A percentile compares a stretch with the other conserved stretches of the same genome.
Conservation (phyloP, 2,329 filamentous ascomycete genomes). For the Gliomastix tumulicola region DNA sequence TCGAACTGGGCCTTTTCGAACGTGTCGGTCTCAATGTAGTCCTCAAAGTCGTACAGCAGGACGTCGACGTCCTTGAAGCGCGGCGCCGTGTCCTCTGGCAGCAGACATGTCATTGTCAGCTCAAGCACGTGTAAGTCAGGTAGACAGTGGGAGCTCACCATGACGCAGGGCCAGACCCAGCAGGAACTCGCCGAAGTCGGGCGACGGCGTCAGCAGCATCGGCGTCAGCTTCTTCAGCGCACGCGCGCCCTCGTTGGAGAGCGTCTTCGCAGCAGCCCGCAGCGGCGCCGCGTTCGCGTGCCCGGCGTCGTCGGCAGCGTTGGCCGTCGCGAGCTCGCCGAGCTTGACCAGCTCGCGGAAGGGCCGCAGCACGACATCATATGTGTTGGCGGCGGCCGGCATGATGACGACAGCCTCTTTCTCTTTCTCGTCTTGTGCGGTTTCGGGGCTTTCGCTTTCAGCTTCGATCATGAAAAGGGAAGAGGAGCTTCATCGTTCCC, state of each 20-base stretch:
- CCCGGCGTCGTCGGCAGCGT: constrained; percentile 18
- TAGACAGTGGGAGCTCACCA: constrained; percentile 13
- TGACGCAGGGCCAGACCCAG: constrained; percentile 22
- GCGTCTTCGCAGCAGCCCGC: constrained; percentile 20
- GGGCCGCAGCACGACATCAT: constrained; percentile 20
- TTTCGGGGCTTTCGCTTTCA: too few species aligned
- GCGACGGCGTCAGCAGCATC: constrained; percentile 4
- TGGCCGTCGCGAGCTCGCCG: constrained; percentile 25
- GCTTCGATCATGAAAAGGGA: too few species aligned
- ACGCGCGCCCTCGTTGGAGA: constrained; percentile 28
- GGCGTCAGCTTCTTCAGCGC: constrained; percentile 26
- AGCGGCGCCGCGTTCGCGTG: constrained; percentile 18
- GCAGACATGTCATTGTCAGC: constrained; percentile 3
- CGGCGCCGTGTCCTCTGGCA: not conserved
- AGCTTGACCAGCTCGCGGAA: constrained; percentile 30
- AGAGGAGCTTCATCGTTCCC: too few species aligned
- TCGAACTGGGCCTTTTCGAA: constrained; percentile 26
- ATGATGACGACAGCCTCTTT: too few species aligned
- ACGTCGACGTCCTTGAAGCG: constrained; percentile 24
- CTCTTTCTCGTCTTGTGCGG: too few species aligned
- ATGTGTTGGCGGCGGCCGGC: too few species aligned
- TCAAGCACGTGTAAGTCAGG: not conserved
- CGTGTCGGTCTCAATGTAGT: constrained; percentile 27
- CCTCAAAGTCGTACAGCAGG: constrained; percentile 35
- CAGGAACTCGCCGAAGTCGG: constrained; percentile 7